phyloP scores from a whole-genome alignment of 106 monocot species.

The Gastrodia elata region DNA sequence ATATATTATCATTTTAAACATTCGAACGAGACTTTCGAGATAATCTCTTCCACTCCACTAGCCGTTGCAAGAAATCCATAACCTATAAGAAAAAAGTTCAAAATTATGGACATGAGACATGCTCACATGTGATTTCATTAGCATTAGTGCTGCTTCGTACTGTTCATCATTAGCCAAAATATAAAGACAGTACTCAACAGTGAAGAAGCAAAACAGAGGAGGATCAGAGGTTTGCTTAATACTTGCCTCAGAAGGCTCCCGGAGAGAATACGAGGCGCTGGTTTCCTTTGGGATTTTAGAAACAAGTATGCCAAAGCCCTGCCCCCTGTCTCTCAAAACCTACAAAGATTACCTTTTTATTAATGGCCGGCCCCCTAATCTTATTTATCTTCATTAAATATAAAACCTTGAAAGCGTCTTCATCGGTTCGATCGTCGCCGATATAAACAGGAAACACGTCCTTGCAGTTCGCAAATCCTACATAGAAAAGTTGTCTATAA shows the following conservation, averaged over 20 bases:
- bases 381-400: too few species aligned
- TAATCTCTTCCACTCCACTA: conserved; percentile 43
- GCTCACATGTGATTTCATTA: too few species aligned
- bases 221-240: too few species aligned
- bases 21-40: conserved; percentile 8
- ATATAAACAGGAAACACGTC: conserved; percentile 69
- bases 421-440: conserved; percentile 83
- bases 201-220: neutral
- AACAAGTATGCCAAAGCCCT: conserved; percentile 81
- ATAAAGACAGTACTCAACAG: neutral
- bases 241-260: conserved; percentile 81
- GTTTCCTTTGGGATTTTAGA: conserved; percentile 79
- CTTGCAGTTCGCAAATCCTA: conserved; percentile 54
- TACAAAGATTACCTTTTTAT: neutral
- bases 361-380: neutral
- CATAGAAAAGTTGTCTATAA: neutral
- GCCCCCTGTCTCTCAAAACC: conserved; percentile 56
- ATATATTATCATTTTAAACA: conserved; percentile 11
- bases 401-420: conserved; percentile 85
- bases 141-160: too few species aligned
- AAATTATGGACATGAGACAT: neutral
- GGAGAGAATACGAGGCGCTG: conserved; percentile 74
- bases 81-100: conserved; percentile 19
- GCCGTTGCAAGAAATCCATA: conserved; percentile 37
- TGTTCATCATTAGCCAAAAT: too few species aligned